These are phyloP conservation scores for Penicillium sp. DNA, from an alignment of 2,329 filamentous ascomycete species.

Conservation along the genomic window DNA sequence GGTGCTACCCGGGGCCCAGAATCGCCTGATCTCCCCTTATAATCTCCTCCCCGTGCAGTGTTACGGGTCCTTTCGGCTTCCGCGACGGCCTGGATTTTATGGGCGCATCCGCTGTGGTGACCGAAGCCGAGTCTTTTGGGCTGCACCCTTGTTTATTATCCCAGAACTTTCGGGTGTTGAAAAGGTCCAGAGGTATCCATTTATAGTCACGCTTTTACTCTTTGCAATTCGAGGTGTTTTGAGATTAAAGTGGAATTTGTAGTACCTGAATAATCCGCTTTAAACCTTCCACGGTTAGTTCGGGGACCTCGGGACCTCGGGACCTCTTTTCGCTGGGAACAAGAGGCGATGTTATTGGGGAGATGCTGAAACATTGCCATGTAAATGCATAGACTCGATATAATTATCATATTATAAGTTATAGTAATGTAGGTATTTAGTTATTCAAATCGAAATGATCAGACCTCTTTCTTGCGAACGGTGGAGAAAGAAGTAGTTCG, in stretches of 20 bases:
- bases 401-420: background rate
- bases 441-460: background rate
- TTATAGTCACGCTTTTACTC: background rate
- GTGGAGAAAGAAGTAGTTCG: slow-evolving; percentile 12
- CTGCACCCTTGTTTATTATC: background rate
- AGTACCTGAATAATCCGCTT: background rate
- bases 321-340: background rate
- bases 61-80: background rate
- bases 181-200: background rate
- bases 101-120: background rate
- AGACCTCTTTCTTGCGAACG: background rate
- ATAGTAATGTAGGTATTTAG: background rate
- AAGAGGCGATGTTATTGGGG: background rate
- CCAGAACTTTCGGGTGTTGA: too few species aligned
- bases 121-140: background rate
- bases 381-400: too few species aligned
- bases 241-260: background rate
- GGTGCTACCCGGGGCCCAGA: background rate
- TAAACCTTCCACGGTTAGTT: background rate
- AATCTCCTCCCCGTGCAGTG: background rate
- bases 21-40: background rate
- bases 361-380: background rate
- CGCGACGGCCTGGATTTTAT: background rate
- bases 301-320: background rate
- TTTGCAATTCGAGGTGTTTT: too few species aligned